Evolutionary conservation across 306 rosid species (phyloP).

Genomic region (Fragaria iinumae): DNA sequence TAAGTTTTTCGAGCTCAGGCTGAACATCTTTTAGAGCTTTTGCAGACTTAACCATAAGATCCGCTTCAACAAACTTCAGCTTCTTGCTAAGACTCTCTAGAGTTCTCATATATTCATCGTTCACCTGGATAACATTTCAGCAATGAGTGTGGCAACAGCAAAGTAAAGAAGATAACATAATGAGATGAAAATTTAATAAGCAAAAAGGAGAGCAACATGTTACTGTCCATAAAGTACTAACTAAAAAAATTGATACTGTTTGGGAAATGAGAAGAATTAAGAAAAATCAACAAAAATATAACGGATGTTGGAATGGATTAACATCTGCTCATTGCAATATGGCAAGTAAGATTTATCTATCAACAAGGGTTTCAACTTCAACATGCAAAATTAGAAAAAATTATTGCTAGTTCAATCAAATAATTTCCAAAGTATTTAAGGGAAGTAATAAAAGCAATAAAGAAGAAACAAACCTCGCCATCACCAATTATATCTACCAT

Average conservation of each 20-base stretch:
- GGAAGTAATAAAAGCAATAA: neutral
- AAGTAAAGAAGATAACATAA: slow-evolving; percentile 20
- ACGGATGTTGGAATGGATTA: no score
- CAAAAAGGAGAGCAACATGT: slow-evolving; percentile 11
- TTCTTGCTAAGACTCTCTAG: slow-evolving; percentile 91
- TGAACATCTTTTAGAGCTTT: slow-evolving; percentile 96
- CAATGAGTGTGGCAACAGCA: slow-evolving; percentile 21
- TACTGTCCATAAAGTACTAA: neutral
- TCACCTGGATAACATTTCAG: slow-evolving; percentile 60
- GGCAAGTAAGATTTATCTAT: neutral
- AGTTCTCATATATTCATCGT: slow-evolving; percentile 91
- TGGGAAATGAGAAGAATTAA: neutral
- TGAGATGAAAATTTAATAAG: neutral
- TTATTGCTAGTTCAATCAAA: neutral
- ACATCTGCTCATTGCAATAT: neutral
- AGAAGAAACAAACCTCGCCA: slow-evolving; percentile 65
- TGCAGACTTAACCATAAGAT: slow-evolving; percentile 80
- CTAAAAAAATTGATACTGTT: neutral
- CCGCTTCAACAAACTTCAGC: slow-evolving; percentile 82
- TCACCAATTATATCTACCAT: slow-evolving; percentile 90
- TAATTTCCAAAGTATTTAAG: neutral
- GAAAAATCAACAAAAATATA: neutral
- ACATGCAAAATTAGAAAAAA: neutral
- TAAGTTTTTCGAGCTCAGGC: slow-evolving; percentile 92
- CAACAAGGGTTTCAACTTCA: neutral